phyloP scores from a whole-genome alignment of 306 rosid genomes.

The Senna siamea region DNA sequence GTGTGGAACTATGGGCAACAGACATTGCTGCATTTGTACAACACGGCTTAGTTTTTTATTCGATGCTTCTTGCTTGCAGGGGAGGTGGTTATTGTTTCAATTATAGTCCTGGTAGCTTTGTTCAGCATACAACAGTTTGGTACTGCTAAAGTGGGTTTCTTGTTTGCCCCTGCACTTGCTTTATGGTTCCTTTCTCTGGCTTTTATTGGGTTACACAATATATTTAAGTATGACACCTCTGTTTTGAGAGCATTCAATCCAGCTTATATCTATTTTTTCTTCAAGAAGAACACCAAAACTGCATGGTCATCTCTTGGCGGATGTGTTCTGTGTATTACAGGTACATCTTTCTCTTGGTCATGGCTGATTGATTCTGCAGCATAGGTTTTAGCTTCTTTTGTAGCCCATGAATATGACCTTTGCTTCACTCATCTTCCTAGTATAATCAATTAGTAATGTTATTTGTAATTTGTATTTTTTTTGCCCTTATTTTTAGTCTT shows the following conservation, averaged over 20 bases:
- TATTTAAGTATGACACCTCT: constrained; percentile 52
- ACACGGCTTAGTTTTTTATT: constrained; percentile 4
- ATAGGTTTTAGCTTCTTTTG: constrained; percentile 3
- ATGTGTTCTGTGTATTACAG: constrained; percentile 80
- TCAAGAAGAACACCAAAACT: constrained; percentile 55
- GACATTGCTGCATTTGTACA: constrained; percentile 1
- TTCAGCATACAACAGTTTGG: constrained; percentile 80
- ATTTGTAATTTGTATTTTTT: neutral
- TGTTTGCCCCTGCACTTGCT: constrained; percentile 78
- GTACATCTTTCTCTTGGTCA: constrained; percentile 47
- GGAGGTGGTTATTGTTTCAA: constrained; percentile 61
- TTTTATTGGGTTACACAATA: constrained; percentile 66
- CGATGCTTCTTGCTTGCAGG: constrained; percentile 48
- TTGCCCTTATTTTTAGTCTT: neutral
- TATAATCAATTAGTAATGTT: neutral
- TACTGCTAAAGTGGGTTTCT: constrained; percentile 71
- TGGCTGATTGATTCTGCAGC: neutral
- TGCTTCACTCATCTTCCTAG: constrained; percentile 9
- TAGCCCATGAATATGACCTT: neutral
- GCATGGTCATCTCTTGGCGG: constrained; percentile 88
- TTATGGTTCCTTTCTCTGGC: constrained; percentile 80
- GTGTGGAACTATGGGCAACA: constrained; percentile 2
- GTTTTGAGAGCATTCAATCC: constrained; percentile 77
- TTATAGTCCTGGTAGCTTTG: constrained; percentile 56
- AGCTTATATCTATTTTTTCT: constrained; percentile 64